These are phyloP conservation scores for Fragaria iinumae DNA, from an alignment of 306 rosid species.

Conservation along the genomic window DNA sequence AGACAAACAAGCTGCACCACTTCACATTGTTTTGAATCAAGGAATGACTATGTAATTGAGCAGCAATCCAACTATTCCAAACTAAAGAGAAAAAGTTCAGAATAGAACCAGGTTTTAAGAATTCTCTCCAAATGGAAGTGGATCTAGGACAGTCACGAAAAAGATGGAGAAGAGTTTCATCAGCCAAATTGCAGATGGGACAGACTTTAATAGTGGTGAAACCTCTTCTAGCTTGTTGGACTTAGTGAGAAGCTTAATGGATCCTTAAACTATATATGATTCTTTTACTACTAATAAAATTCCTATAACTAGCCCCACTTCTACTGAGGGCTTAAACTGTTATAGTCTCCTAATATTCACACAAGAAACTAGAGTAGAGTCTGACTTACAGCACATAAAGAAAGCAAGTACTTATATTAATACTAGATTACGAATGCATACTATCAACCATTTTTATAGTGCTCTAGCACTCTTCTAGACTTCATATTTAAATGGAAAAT, in stretches of 20 bases:
- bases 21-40: no score
- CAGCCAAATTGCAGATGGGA: no score
- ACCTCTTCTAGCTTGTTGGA: no score
- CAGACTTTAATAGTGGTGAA: no score
- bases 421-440: not conserved
- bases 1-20: no score
- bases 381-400: not conserved
- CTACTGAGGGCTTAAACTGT: slow-evolving; percentile 4
- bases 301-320: not conserved
- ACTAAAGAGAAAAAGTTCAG: no score
- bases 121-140: no score
- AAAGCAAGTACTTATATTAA: not conserved
- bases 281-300: not conserved
- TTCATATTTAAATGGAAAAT: not conserved
- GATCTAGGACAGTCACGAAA: no score
- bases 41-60: no score
- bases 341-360: not conserved
- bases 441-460: not conserved
- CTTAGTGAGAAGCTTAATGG: not conserved
- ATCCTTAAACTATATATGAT: not conserved
- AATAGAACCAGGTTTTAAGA: no score
- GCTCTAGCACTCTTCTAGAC: slow-evolving; percentile 1
- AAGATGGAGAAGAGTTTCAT: no score
- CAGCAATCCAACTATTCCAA: no score
- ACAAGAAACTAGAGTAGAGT: not conserved